A percentile compares a stretch with the other conserved stretches of the same genome.
Conservation (phyloP, 2,329 filamentous ascomycete genomes). For the Aspergillus eucalypticola region DNA sequence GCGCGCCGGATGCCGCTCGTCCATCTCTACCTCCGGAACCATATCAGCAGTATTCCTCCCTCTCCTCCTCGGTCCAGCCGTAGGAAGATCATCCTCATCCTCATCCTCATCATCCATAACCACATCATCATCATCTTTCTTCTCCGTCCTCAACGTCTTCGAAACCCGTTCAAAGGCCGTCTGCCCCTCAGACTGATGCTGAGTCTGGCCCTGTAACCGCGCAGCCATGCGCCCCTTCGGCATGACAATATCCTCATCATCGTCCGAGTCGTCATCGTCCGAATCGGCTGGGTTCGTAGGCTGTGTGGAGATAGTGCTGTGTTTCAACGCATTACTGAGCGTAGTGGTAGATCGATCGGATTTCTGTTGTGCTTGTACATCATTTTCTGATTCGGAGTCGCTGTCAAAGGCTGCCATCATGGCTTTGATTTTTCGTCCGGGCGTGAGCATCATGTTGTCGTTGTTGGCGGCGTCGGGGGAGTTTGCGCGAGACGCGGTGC, state of each 20-base stretch:
- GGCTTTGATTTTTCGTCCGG: slow-evolving; percentile 51
- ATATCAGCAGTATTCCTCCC: slow-evolving; percentile 32
- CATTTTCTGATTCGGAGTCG: slow-evolving; percentile 50
- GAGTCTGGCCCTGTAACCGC: slow-evolving; percentile 55
- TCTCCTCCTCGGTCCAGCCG: slow-evolving; percentile 31
- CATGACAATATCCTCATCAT: slow-evolving; percentile 53
- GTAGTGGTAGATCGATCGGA: slow-evolving; percentile 1
- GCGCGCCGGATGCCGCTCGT: slow-evolving; percentile 27
- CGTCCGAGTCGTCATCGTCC: slow-evolving; percentile 33
- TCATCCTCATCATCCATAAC: slow-evolving; percentile 25
- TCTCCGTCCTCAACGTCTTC: slow-evolving; percentile 25
- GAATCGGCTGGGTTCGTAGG: slow-evolving; percentile 6
- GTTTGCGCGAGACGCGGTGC: slow-evolving; percentile 30
- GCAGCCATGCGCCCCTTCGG: slow-evolving; percentile 67
- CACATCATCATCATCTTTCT: slow-evolving; percentile 15
- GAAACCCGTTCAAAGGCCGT: slow-evolving; percentile 46
- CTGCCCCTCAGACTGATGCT: slow-evolving; percentile 26
- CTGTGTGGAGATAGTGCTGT: slow-evolving; percentile 2
- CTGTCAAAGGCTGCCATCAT: slow-evolving; percentile 52
- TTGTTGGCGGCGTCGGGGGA: slow-evolving; percentile 24
- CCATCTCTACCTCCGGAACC: slow-evolving; percentile 30
- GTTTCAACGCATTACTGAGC: slow-evolving; percentile 5
- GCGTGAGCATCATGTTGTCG: slow-evolving; percentile 37
- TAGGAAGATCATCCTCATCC: slow-evolving; percentile 34
- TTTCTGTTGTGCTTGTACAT: slow-evolving; percentile 26